A percentile compares a stretch with the other conserved stretches of the same genome.
These are phyloP conservation scores for Aspergillus niger DNA, from an alignment of 2,329 filamentous ascomycete species.

Conservation along the genomic window DNA sequence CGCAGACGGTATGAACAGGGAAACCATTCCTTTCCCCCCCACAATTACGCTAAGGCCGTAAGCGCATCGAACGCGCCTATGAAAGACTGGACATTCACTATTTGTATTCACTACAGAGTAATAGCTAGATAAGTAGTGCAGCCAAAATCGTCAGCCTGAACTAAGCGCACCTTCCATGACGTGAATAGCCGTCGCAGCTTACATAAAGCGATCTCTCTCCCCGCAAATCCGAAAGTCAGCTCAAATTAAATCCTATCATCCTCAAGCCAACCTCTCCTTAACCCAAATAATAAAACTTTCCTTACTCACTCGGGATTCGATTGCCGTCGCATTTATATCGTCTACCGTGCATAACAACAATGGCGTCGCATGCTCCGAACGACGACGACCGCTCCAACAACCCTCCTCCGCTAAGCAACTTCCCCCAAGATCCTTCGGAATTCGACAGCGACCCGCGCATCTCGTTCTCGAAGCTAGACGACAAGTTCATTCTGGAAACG, in stretches of 20 bases:
- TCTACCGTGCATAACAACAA: constrained; percentile 6
- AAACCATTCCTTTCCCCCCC: neutral
- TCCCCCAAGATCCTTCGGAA: constrained; percentile 61
- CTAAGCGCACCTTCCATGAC: neutral
- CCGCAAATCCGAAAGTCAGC: neutral
- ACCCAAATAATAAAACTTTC: neutral
- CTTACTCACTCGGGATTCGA: neutral
- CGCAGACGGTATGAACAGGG: neutral
- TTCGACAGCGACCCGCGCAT: constrained; percentile 81
- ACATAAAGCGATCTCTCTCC: constrained; percentile 4
- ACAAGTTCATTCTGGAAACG: constrained; percentile 80
- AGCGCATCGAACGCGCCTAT: neutral
- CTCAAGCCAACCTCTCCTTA: neutral
- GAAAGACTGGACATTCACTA: neutral
- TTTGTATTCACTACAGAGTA: too few relatives aligned
- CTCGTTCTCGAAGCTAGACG: constrained; percentile 80
- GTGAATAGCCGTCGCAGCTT: constrained; percentile 3
- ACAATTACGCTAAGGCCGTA: neutral
- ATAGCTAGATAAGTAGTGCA: neutral
- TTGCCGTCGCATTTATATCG: neutral
- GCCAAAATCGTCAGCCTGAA: neutral
- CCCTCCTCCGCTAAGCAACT: constrained; percentile 33
- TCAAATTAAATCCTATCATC: neutral
- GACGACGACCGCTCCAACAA: constrained; percentile 16
- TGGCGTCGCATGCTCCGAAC: constrained; percentile 28